Base-by-base conservation (phyloP, 345 rosid genomes). In the Hibiscus syriacus region DNA sequence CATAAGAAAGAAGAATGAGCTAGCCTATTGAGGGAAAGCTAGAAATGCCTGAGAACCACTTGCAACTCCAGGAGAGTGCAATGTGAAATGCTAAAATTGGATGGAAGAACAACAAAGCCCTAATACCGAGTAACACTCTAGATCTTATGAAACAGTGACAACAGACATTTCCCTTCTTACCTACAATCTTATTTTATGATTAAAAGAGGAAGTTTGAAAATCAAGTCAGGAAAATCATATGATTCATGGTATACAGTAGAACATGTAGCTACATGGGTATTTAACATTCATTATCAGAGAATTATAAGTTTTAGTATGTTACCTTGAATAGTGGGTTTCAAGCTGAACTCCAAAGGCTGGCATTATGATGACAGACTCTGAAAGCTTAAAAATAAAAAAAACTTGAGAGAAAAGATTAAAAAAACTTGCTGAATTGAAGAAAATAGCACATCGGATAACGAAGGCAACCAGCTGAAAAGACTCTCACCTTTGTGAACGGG, bases 301-400 rank as follows among this genome's bases (percentile, higher is more conserved):
- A 67, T 36, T 64, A 14, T 14, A 55, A 9, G n/a, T 26, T 64
- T 46, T 41, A 46, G 70, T 22, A 38, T 22, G 3, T 5, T 78
- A 88, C 98, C 96, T 87, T 50, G 68, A 16, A 84, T 85, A 86
- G 65, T 84, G 87, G 38, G 96, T 90, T 79, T 89, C 91, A 32
- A 90, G 91, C 77, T 90, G 98, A 74, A 90, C 82, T 59, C 92
- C 97, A 69, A 89, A 86, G 70, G 84, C 74, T 65, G 97, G 90
- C 81, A 90, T 80, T 73, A 87, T 78, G 60, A 85, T 73, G 50
- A 92, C 92, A 72, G 93, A 85, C 69, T 90, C 98, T 92, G 86
- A 66, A 72, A 53, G 70, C 55, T 66, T 79, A 80, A 69, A 34
- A 72, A 52, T 26, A 78, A 12, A 68, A 12, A 68, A 49, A 67